Base-by-base conservation (phyloP, 2,329 filamentous ascomycete genomes). In the Monilinia vaccinii-corymbosi region DNA sequence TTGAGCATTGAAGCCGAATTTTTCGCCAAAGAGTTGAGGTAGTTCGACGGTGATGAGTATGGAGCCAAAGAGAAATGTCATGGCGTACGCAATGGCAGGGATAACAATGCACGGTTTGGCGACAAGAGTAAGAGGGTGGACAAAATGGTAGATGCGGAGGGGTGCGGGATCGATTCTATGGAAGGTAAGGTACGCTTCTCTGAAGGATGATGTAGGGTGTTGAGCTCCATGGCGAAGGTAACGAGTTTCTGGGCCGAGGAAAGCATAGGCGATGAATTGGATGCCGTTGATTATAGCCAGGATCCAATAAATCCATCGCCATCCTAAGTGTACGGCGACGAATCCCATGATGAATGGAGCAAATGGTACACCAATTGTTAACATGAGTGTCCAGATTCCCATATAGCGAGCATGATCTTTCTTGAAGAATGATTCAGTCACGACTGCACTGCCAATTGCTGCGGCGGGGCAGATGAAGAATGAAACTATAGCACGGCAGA, bases 41-140 rank as follows among this genome's bases (percentile, higher is more conserved):
- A 85, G 80, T 65, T 84, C 81, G 28, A 85, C 76, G 0, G 80
- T 80, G 58, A 78, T 72, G 64, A 84, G 71, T 16, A 84, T 76
- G 46, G 74, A 78, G 38, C 71, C 75, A 66, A 80, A 84, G 4
- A 80, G 73, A 69, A 85, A 85, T 9, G 82, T 73, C 76, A 85
- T 81, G 8, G 79, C 71, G 67, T 85, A 83, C 6, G 78, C 75
- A n/a, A 74, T 67, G 0, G 81, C 74, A 0, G 81, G 79, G 4
- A 84, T 73, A 40, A 79, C 63, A 23, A 83, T 76, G 36, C 75
- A 78, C 0, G 76, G 72, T 56, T 77, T 76, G 3, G 71, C 71
- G 55, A 74, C 74, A 9, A 83, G 71, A 28, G 51, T 49, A 6
- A 73, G 70, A 1, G 82, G 81, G 18, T 77, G 75, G 50, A 83